Evolutionary conservation across 306 rosid genomes (phyloP).

Genomic region (Gleditsia sinensis): DNA sequence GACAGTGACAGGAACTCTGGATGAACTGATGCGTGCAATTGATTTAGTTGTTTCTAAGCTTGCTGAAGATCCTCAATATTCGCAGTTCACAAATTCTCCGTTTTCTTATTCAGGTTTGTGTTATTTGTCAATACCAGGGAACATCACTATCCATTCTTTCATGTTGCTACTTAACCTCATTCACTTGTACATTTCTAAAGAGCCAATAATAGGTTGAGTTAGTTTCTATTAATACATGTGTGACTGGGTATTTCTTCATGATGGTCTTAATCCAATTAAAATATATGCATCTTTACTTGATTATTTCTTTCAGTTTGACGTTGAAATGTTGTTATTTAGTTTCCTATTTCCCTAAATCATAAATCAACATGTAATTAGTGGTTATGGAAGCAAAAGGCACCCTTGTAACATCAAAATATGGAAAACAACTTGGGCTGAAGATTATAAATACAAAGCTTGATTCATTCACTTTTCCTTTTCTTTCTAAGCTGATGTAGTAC

Average conservation of each 20-base stretch:
- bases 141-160: slow-evolving; percentile 15
- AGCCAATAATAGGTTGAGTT: neutral
- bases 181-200: neutral
- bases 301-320: neutral
- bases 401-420: neutral
- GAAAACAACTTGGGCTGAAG: neutral
- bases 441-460: neutral
- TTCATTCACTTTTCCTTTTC: neutral
- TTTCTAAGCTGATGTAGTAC: neutral
- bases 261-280: neutral
- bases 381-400: neutral
- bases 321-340: neutral
- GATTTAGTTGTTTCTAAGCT: slow-evolving; percentile 89
- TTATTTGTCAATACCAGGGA: slow-evolving; percentile 24
- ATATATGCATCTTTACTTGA: neutral
- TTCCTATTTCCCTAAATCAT: neutral
- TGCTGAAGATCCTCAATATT: slow-evolving; percentile 91
- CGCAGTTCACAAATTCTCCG: slow-evolving; percentile 88
- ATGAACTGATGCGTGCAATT: slow-evolving; percentile 91
- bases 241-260: neutral
- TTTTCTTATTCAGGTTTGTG: slow-evolving; percentile 91
- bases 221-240: neutral
- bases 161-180: neutral
- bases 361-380: neutral
- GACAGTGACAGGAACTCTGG: slow-evolving; percentile 85